A percentile compares a stretch with the other conserved stretches of the same genome.
Evolutionary conservation across 257 asterid genomes (phyloP).

Genomic region (Orobanche coerulescens): DNA sequence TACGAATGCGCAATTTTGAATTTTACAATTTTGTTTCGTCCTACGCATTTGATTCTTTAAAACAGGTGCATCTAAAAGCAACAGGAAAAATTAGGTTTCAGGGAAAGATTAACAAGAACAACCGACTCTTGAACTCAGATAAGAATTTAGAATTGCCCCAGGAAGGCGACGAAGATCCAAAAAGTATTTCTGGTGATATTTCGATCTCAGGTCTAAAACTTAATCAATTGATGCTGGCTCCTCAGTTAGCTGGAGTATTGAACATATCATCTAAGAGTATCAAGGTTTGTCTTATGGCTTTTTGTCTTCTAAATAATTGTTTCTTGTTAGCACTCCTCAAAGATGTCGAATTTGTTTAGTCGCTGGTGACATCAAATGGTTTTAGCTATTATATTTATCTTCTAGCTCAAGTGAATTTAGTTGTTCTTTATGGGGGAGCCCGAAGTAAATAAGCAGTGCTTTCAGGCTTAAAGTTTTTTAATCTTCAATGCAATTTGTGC

Average conservation of each 20-base stretch:
- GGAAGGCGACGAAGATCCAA: conserved; percentile 35
- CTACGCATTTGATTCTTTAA: conserved; percentile 80
- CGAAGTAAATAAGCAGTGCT: neutral
- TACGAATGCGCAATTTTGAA: conserved; percentile 89
- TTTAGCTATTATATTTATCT: conserved; percentile 5
- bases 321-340: conserved; percentile 17
- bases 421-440: neutral
- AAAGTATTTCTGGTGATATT: conserved; percentile 79
- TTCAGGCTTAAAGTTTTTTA: conserved; percentile 5
- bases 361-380: conserved; percentile 1
- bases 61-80: conserved; percentile 89
- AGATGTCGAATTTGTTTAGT: conserved; percentile 15
- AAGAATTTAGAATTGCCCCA: conserved; percentile 24
- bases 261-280: conserved; percentile 64
- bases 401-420: conserved; percentile 12
- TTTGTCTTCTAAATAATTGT: conserved; percentile 17
- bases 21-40: conserved; percentile 83
- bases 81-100: conserved; percentile 94
- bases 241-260: conserved; percentile 86
- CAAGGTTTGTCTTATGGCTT: conserved; percentile 49
- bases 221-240: conserved; percentile 97
- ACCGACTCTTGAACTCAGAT: conserved; percentile 26
- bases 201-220: conserved; percentile 87
- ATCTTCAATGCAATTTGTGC: conserved; percentile 11
- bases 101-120: conserved; percentile 65